A percentile compares a stretch with the other conserved stretches of the same genome.
These are phyloP conservation scores for Histomonas meleagridis DNA, from an alignment of 208 protist genomes.

Conservation along the genomic window DNA sequence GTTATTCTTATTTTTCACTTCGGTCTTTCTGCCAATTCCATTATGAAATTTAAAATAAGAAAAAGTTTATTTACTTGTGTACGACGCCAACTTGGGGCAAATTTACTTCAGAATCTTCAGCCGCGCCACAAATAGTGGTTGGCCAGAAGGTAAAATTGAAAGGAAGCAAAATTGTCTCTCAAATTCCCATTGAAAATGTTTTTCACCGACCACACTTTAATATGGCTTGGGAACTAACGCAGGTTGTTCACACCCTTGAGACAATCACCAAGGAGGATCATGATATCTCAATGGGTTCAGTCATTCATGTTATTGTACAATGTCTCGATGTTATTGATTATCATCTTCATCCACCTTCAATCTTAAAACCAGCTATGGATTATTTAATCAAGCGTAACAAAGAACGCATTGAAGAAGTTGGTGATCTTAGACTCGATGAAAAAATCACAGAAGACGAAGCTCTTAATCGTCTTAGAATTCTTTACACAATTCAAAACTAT, in stretches of 20 bases:
- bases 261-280: background rate
- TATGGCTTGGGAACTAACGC: background rate
- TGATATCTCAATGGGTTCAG: background rate
- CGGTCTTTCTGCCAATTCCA: too few species aligned
- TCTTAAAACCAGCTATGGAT: background rate
- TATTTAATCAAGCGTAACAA: background rate
- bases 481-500: conserved; percentile 7
- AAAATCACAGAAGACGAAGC: background rate
- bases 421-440: background rate
- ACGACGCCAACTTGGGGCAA: too few species aligned
- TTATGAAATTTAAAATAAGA: too few species aligned
- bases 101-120: too few species aligned
- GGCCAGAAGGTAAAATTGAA: too few species aligned
- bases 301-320: background rate
- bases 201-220: too few species aligned
- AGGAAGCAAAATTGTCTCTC: too few species aligned
- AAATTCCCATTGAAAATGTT: too few species aligned
- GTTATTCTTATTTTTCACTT: too few species aligned
- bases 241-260: background rate
- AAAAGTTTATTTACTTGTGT: too few species aligned
- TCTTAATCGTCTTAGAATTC: background rate
- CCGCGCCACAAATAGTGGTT: too few species aligned
- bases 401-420: background rate
- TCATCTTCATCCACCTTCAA: conserved; percentile 17
- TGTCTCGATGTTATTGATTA: background rate